These are phyloP conservation scores for Prunus persica DNA, from an alignment of 306 rosid genomes.

Conservation along the genomic window Prunus_persica_NCBIv2 NC_034010.1:1628501-1629000, in stretches of 20 bases:
- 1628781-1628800: constrained; percentile 47
- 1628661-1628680: constrained; percentile 40
- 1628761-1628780: constrained; percentile 20
- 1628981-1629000: no score
- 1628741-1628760: constrained; percentile 35
- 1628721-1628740: constrained; percentile 29
- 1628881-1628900: background rate
- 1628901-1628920: background rate
- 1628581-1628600: constrained; percentile 64
- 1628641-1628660: constrained; percentile 41
- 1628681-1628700: constrained; percentile 48
- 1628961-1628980: no score
- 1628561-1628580: constrained; percentile 48
- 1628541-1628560: constrained; percentile 72
- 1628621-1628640: constrained; percentile 35
- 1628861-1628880: background rate
- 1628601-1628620: constrained; percentile 43
- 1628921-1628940: background rate
- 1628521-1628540: constrained; percentile 90
- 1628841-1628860: background rate
- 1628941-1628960: no score
- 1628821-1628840: constrained; percentile 45
- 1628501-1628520: constrained; percentile 83
- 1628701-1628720: constrained; percentile 62
- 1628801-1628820: constrained; percentile 40